Percentiles rank a stretch among this genome's conserved stretches.
Conservation (phyloP, 1,284 basidiomycete species). For the Cutaneotrichosporon cyanovorans region DNA sequence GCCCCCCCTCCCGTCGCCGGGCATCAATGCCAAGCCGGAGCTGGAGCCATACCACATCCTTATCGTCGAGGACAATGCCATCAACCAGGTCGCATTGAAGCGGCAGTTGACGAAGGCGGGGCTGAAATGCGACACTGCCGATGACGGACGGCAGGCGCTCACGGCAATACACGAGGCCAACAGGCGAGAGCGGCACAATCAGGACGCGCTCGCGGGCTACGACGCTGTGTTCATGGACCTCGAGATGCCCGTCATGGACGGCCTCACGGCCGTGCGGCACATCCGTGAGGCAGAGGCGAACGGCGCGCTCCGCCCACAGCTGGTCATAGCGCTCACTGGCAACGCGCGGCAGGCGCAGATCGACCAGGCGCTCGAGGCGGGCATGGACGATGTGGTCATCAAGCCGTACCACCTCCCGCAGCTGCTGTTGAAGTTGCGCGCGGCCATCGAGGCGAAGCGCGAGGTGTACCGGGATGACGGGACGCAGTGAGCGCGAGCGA, state of each 20-base stretch:
- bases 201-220: not conserved
- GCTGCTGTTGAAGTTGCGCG: constrained; percentile 29
- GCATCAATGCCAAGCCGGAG: not conserved
- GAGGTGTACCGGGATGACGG: not conserved
- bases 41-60: constrained; percentile 22
- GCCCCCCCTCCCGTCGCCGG: not conserved
- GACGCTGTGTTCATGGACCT: constrained; percentile 29
- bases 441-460: not conserved
- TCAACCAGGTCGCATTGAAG: constrained; percentile 47
- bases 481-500: not conserved
- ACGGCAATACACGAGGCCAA: constrained; percentile 10
- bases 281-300: constrained; percentile 29
- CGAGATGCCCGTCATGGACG: constrained; percentile 42
- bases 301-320: constrained; percentile 22
- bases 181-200: not conserved
- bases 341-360: constrained; percentile 38
- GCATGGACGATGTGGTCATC: constrained; percentile 25
- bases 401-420: constrained; percentile 31
- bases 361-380: constrained; percentile 24
- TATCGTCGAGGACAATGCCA: constrained; percentile 46
- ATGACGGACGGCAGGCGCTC: constrained; percentile 45
- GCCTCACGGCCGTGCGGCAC: constrained; percentile 34
- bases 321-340: constrained; percentile 43
- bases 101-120: constrained; percentile 44
- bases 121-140: constrained; percentile 36